phyloP scores from a whole-genome alignment of 2,329 filamentous ascomycete genomes.

The Aspergillus sp. region DNA sequence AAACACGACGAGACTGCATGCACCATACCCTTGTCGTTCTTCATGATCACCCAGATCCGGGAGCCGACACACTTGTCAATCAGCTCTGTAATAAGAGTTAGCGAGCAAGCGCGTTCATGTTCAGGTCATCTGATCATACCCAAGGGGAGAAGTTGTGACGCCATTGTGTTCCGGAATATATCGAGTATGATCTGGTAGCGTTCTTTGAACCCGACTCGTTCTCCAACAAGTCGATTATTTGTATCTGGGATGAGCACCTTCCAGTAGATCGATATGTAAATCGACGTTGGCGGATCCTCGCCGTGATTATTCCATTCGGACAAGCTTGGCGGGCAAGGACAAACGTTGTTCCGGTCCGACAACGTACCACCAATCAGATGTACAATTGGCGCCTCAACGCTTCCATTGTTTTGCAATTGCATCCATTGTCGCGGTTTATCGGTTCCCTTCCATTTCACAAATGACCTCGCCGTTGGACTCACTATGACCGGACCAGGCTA shows the following conservation, averaged over 20 bases:
- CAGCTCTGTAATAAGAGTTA: slow-evolving; percentile 63
- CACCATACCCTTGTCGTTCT: slow-evolving; percentile 85
- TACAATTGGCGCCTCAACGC: neutral
- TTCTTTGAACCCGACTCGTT: neutral
- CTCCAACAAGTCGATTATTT: neutral
- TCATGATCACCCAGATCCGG: slow-evolving; percentile 99
- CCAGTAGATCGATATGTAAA: slow-evolving; percentile 18
- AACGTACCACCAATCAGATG: slow-evolving; percentile 12
- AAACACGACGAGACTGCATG: neutral
- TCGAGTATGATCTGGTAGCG: neutral
- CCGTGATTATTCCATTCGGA: slow-evolving; percentile 16
- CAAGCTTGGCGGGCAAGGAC: slow-evolving; percentile 18
- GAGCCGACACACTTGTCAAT: slow-evolving; percentile 99
- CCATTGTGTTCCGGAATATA: slow-evolving; percentile 50
- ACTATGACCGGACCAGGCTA: neutral
- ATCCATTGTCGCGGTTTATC: neutral
- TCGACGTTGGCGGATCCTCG: slow-evolving; percentile 17
- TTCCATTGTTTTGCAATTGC: neutral
- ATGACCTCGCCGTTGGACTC: neutral
- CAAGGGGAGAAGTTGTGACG: slow-evolving; percentile 71
- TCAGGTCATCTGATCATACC: slow-evolving; percentile 46
- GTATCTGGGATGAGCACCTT: neutral
- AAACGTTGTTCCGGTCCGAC: slow-evolving; percentile 22
- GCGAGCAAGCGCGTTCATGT: slow-evolving; percentile 7
- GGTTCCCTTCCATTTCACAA: neutral